Evolutionary conservation across 2,329 filamentous ascomycete species (phyloP).

Genomic region (Mycosphaerelloides madeirae): DNA sequence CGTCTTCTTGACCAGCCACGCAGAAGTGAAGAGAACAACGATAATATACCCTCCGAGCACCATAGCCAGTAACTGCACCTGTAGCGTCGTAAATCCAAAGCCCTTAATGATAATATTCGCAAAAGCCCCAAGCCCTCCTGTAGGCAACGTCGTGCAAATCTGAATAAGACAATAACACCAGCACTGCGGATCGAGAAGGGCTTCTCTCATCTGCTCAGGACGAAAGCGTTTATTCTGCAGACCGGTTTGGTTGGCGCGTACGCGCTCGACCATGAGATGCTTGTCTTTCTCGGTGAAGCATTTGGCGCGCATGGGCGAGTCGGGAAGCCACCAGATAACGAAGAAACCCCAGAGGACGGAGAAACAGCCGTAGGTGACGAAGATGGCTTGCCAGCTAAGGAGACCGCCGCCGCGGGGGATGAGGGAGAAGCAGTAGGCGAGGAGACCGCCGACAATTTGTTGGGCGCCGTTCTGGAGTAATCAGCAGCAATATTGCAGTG

Average conservation of each 20-base stretch:
- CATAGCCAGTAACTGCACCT: constrained; percentile 72
- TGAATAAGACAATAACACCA: constrained; percentile 48
- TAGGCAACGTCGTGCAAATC: constrained; percentile 68
- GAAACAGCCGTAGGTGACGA: constrained; percentile 35
- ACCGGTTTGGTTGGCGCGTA: constrained; percentile 45
- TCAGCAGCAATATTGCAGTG: no score
- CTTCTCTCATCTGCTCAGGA: constrained; percentile 51
- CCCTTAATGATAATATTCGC: constrained; percentile 68
- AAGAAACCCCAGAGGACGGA: constrained; percentile 62
- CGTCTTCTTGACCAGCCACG: constrained; percentile 64
- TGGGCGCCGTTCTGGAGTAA: constrained; percentile 37
- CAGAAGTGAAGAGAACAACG: constrained; percentile 60
- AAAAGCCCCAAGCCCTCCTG: constrained; percentile 67
- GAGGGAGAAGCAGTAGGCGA: constrained; percentile 52
- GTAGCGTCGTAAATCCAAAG: constrained; percentile 60
- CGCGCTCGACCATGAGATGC: constrained; percentile 47
- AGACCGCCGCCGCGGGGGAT: constrained; percentile 24
- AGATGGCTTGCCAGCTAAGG: constrained; percentile 55
- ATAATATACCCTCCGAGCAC: constrained; percentile 71
- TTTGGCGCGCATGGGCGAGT: constrained; percentile 67
- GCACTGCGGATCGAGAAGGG: constrained; percentile 60
- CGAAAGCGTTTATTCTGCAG: constrained; percentile 48
- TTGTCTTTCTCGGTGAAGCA: constrained; percentile 61
- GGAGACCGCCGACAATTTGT: constrained; percentile 66
- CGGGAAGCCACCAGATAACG: constrained; percentile 60